Evolutionary conservation across 2,329 filamentous ascomycete species (phyloP).

Genomic region (Epichloe gansuensis): DNA sequence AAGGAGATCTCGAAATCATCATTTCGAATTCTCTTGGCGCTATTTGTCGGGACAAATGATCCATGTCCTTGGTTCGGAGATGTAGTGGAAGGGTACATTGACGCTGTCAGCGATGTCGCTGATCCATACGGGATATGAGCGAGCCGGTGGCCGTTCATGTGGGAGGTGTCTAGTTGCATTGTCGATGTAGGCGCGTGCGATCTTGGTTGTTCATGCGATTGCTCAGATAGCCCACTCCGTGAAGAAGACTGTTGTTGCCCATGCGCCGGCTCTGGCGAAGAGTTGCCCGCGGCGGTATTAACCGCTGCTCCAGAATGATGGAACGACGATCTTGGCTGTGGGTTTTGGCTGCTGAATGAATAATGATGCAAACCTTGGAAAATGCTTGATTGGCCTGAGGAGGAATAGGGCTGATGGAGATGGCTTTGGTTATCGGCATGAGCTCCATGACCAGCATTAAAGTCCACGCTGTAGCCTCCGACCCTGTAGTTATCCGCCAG

Average conservation of each 20-base stretch:
- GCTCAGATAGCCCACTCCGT: conserved; percentile 23
- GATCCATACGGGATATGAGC: conserved; percentile 40
- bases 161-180: conserved; percentile 40
- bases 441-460: conserved; percentile 50
- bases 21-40: conserved; percentile 40
- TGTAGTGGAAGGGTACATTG: conserved; percentile 38
- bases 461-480: conserved; percentile 63
- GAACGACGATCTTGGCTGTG: conserved; percentile 30
- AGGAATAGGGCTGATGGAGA: conserved; percentile 50
- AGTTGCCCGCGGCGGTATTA: conserved; percentile 30
- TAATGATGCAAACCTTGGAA: conserved; percentile 7
- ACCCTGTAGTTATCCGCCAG: conserved; percentile 64
- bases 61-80: conserved; percentile 24
- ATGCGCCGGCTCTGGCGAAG: conserved; percentile 27
- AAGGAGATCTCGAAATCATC: conserved; percentile 47
- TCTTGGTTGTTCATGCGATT: conserved; percentile 22
- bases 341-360: conserved; percentile 6
- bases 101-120: conserved; percentile 34
- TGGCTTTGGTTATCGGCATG: conserved; percentile 53
- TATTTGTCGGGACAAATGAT: conserved; percentile 17
- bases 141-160: conserved; percentile 39
- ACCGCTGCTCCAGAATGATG: conserved; percentile 28
- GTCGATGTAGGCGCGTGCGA: conserved; percentile 26
- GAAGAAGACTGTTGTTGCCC: conserved; percentile 14
- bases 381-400: conserved; percentile 22